Conservation (phyloP, 257 asterid species). For the Primulina tabacum region DNA sequence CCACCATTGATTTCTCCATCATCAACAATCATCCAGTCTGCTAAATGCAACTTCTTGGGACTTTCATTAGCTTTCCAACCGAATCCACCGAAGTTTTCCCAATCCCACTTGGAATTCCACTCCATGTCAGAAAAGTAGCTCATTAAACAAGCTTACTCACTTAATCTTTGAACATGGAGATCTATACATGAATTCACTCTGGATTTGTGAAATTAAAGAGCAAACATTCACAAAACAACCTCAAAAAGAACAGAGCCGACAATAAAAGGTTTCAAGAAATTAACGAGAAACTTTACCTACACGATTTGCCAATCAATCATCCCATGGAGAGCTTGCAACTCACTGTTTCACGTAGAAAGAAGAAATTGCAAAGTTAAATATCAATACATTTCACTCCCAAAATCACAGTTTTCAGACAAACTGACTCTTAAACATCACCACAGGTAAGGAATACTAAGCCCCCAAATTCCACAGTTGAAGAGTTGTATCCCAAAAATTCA, state of each 20-base stretch:
- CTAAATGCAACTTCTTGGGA: conserved; percentile 57
- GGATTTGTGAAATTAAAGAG: conserved; percentile 29
- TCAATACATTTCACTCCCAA: conserved; percentile 8
- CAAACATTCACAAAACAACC: conserved; percentile 16
- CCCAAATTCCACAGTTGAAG: conserved; percentile 14
- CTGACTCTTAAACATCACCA: conserved; percentile 18
- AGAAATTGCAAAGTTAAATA: conserved; percentile 6
- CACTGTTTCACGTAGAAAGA: conserved; percentile 17
- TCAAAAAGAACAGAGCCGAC: not conserved
- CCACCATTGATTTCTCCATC: conserved; percentile 61
- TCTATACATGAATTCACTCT: conserved; percentile 30
- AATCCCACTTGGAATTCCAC: conserved; percentile 75
- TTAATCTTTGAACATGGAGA: conserved; percentile 24
- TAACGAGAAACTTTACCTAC: conserved; percentile 19
- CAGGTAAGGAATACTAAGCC: not conserved
- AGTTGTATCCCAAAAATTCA: conserved; percentile 24
- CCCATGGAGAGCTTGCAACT: conserved; percentile 31
- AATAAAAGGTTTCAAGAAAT: conserved; percentile 4
- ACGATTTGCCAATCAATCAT: conserved; percentile 23
- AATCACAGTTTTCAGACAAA: conserved; percentile 12
- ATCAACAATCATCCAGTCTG: conserved; percentile 67
- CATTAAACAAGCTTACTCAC: conserved; percentile 29
- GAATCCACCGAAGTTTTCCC: conserved; percentile 51
- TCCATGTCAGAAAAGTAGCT: conserved; percentile 59
- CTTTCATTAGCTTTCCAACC: conserved; percentile 55